phyloP scores from a whole-genome alignment of 2,329 filamentous ascomycete species.

The Neonectria neomacrospora region DNA sequence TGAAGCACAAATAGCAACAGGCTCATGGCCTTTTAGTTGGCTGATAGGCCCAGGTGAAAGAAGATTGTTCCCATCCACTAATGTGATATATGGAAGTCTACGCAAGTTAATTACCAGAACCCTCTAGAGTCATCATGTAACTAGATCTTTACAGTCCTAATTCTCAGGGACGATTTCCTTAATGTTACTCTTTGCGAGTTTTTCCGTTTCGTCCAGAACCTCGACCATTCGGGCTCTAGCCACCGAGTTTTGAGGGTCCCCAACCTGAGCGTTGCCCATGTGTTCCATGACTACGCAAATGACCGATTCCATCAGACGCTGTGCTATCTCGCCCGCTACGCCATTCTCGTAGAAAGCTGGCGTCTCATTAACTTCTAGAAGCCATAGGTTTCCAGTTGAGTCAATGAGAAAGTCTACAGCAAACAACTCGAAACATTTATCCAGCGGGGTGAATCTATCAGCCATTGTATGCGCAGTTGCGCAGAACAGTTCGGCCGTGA shows the following conservation, averaged over 20 bases:
- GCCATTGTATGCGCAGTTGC: conserved; percentile 52
- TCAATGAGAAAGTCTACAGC: conserved; percentile 52
- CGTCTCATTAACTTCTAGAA: conserved; percentile 53
- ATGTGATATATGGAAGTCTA: too few relatives aligned
- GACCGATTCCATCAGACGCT: conserved; percentile 51
- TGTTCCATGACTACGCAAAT: conserved; percentile 50
- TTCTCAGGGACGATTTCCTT: conserved; percentile 35
- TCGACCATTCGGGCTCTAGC: conserved; percentile 29
- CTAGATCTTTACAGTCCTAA: conserved; percentile 44
- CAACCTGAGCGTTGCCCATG: conserved; percentile 37
- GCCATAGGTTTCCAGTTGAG: conserved; percentile 46
- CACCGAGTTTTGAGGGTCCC: not conserved
- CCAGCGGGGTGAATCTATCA: conserved; percentile 51
- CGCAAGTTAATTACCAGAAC: not conserved
- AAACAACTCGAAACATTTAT: conserved; percentile 53
- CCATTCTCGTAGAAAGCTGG: conserved; percentile 52
- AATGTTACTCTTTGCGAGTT: conserved; percentile 40
- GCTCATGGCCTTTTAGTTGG: too few relatives aligned
- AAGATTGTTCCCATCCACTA: too few relatives aligned
- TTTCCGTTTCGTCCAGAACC: conserved; percentile 35
- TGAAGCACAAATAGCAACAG: too few relatives aligned
- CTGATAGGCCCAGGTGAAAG: too few relatives aligned
- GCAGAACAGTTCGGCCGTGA: conserved; percentile 49
- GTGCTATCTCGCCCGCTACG: conserved; percentile 47
- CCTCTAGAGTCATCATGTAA: not conserved